Base-by-base conservation (phyloP, 805 yeast species). In the Myxozyma vanderwaltii region DNA sequence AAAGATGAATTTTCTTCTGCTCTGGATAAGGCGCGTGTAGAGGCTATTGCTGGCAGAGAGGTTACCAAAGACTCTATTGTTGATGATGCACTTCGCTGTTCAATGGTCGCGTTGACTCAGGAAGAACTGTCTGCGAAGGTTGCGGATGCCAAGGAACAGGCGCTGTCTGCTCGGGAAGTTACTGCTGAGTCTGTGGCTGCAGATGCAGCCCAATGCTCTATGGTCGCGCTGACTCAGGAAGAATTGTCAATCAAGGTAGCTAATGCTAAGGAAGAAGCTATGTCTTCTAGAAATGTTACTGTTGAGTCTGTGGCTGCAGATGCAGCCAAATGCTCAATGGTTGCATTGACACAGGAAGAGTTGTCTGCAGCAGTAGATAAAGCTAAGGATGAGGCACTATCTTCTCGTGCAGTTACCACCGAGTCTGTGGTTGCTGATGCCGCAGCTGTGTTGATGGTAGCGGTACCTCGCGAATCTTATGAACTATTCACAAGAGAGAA, bases 391-490 rank as follows among this genome's bases (percentile, higher is more conserved):
- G 54, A 49, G n/a, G 35, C 19, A 10, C 41, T 56, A 19, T n/a
- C 39, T 4, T 13, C 31, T 5, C 44, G 54, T 2, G 48, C 19
- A 23, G 31, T 49, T 10, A 40, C 52, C 17, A 29, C 58, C 7
- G 53, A 46, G n/a, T 33, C 48, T 15, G 41, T 54, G 19, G n/a
- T 26, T 13, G 48, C 48, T 5, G 58, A 54, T 19, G 48, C 53
- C 1, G 17, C 48, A 8, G 51, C 38, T 7, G 27, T 31, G 4
- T 6, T 54, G 6, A 21, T 29, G 52, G 41, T 35, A 13, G 53
- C 70, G 4, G 58, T 74, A 10, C 54, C 70, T 2, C 48, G 66
- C 35, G 64, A 58, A 19, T 68, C 67, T 19, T 65, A 64, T 48
- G 58, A 54, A 13, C 15, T 26, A 2, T 36, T 53, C 29, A 19